Base-by-base conservation (phyloP, 495 filamentous ascomycete genomes). In the Talaromyces adpressus region DNA sequence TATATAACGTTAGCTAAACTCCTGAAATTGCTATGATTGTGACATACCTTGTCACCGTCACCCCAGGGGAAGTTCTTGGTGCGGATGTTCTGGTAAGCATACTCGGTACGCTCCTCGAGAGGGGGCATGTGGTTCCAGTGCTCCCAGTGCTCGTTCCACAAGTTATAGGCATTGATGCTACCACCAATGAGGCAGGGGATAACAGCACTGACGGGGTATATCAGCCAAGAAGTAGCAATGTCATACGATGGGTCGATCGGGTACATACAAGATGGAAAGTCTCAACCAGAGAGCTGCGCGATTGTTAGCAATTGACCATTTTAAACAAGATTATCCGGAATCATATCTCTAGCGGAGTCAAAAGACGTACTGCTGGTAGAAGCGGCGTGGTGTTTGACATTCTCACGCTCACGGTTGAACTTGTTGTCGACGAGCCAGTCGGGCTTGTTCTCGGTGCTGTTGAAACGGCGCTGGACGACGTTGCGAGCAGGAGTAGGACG, bases 71-170 rank as follows among this genome's bases (percentile, higher is more conserved):
- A 97, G 82, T 93, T 94, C 84, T 91, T 93, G 67, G 82, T 81
- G 70, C 93, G 86, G 72, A 97, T 87, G 82, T 97, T 97, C 86
- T 92, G 89, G 84, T 92, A 97, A 62, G 91, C 84, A 80, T 97
- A 97, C 80, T 97, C 87, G 67, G 80, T 71, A 70, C 90, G 87
- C 77, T 97, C 93, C 82, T 95, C 91, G 41, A 94, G 84, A 62
- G 93, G 88, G 59, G 89, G 84, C 80, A 90, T 80, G 81, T 97
- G 92, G 6, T 75, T 75, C 90, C 88, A 91, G 80, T 97, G 93
- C 80, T 94, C 90, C 93, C 92, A 96, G 78, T 97, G 93, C 85
- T 95, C 91, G 64, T 82, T 84, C 91, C 92, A 97, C 63, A 94
- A 86, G 74, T 83, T 86, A 73, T 91, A 94, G 70, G 93, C 91